Evolutionary conservation across 176 grass and related monocot species (phyloP), one percentile per base, ranked within the genome.

Genomic region (Oryza meyeriana): DNA sequence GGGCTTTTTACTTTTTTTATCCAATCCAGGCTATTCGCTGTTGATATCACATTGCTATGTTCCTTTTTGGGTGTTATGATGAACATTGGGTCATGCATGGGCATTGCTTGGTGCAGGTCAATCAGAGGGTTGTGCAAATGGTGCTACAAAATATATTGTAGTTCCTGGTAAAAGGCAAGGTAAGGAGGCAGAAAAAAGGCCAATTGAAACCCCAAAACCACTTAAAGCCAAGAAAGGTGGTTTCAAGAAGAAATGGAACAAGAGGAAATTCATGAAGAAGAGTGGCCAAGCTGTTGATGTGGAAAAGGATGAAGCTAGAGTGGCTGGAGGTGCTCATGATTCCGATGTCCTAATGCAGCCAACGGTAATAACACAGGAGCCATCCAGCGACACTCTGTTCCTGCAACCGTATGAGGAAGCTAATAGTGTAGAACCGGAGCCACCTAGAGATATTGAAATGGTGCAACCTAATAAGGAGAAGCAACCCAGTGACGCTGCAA

Each of bases 171-270:
- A 88, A 82, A 91, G 84, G 83, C 87, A 90, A 52, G 32, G 33
- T 50, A 89, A 86, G 72, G 91, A 99, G 64, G 11, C 45, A 64
- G 88, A 95, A 3, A 88, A 76, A 61, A 80, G 47, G 18, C 35
- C 74, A 47, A 64, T 7, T n/a, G 80, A 82, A 77, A 77, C 84
- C 78, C 71, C 55, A 2, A 95, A 95, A 85, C 40, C 80, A 74
- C 89, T 95, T 76, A 90, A 90, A 83, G 68, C 78, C 35, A 94
- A 92, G 83, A 95, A 80, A 71, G 72, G 42, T 59, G 88, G 83
- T 76, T 81, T 66, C 31, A 99, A 88, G 83, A 95, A 83, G 64
- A 93, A 90, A 94, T 85, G 91, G 96, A 83, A 89, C 55, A 98
- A 86, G 73, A 85, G 42, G 66, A 93, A 89, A 71, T 74, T 80